These are phyloP conservation scores for Hypsizygus marmoreus DNA, from an alignment of 768 basidiomycete genomes.

Conservation along the genomic window DNA sequence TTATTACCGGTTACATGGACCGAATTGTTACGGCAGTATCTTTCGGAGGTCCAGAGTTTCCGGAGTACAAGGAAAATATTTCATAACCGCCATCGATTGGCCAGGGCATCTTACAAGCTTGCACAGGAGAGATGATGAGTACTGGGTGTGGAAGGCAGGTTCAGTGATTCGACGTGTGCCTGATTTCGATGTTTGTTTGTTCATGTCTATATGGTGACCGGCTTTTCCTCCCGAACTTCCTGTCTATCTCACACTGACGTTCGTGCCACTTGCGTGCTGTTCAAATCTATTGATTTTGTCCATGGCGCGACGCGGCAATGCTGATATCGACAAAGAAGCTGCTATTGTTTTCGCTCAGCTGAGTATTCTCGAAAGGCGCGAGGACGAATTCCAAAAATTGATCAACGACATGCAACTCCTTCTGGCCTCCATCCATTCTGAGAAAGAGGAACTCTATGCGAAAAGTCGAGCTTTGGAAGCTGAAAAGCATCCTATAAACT, in stretches of 20 bases:
- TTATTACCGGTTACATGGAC: too few species aligned
- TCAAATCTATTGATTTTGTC: neutral
- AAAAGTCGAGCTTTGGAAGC: slow-evolving; percentile 33
- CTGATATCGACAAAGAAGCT: slow-evolving; percentile 37
- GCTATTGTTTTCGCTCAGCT: slow-evolving; percentile 40
- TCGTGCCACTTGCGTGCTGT: neutral
- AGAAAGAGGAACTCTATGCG: slow-evolving; percentile 32
- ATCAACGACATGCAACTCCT: slow-evolving; percentile 41
- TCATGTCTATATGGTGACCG: too few species aligned
- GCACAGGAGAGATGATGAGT: too few species aligned
- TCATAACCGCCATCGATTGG: too few species aligned
- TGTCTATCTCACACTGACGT: slow-evolving; percentile 7
- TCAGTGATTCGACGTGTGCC: too few species aligned
- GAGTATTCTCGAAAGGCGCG: slow-evolving; percentile 33
- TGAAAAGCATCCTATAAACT: slow-evolving; percentile 47
- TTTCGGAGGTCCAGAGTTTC: too few species aligned
- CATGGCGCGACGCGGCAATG: slow-evolving; percentile 27
- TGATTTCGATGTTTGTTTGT: too few species aligned
- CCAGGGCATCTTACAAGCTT: too few species aligned
- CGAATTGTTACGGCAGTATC: too few species aligned
- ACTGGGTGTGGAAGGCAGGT: too few species aligned
- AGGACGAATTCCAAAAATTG: slow-evolving; percentile 41
- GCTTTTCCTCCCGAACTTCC: too few species aligned
- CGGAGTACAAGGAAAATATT: too few species aligned
- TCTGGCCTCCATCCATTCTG: slow-evolving; percentile 33